A percentile compares a stretch with the other conserved stretches of the same genome.
Conservation (phyloP, 2,329 filamentous ascomycete species). For the Penicillium capsulatum region DNA sequence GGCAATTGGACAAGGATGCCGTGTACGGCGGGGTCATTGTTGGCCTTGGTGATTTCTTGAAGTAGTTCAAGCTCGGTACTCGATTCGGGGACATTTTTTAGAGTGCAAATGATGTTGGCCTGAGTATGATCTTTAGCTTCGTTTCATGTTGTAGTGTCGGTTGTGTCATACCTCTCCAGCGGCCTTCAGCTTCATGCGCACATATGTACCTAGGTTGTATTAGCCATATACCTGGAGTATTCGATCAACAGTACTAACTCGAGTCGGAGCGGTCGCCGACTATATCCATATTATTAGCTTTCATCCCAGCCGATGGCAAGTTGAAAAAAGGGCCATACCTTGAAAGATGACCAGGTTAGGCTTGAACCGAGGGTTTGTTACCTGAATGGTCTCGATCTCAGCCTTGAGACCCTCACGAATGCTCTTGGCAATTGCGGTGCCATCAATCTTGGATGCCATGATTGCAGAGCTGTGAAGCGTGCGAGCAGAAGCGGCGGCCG, state of each 20-base stretch:
- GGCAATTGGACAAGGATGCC: conserved; percentile 93
- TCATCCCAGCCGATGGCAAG: not conserved
- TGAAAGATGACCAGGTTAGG: conserved; percentile 93
- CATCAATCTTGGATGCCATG: conserved; percentile 89
- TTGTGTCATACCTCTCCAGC: conserved; percentile 67
- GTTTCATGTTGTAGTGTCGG: not conserved
- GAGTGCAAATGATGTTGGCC: conserved; percentile 84
- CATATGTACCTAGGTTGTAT: conserved; percentile 74
- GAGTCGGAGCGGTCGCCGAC: conserved; percentile 93
- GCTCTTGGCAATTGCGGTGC: conserved; percentile 86
- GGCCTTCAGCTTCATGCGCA: conserved; percentile 99
- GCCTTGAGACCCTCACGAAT: conserved; percentile 77
- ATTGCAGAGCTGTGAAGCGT: conserved; percentile 61
- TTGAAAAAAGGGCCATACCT: conserved; percentile 52
- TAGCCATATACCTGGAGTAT: conserved; percentile 13
- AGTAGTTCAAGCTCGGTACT: conserved; percentile 83
- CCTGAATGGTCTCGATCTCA: conserved; percentile 78
- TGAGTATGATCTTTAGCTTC: conserved; percentile 35
- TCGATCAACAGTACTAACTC: conserved; percentile 53
- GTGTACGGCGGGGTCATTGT: conserved; percentile 81
- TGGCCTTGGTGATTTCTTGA: conserved; percentile 72
- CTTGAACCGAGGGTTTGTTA: conserved; percentile 78
- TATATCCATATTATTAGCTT: conserved; percentile 35
- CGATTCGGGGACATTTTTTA: conserved; percentile 76
- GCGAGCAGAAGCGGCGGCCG: conserved; percentile 21